Conservation (phyloP, 768 basidiomycete species). For the Ramaria rubella region DNA sequence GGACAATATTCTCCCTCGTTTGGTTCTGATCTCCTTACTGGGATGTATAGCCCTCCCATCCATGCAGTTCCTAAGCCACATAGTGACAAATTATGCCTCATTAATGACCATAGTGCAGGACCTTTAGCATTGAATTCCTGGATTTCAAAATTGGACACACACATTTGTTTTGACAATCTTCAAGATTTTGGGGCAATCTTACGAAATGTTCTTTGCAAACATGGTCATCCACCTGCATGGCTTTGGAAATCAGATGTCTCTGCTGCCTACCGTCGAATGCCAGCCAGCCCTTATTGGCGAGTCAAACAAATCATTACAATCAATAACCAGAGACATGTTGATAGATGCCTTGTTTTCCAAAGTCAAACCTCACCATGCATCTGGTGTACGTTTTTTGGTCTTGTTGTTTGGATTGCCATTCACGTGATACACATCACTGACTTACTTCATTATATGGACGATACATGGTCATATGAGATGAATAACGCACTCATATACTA, state of each 20-base stretch:
- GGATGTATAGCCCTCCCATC: slow-evolving; percentile 26
- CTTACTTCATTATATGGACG: slow-evolving; percentile 26
- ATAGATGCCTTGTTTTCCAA: slow-evolving; percentile 30
- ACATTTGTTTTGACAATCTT: slow-evolving; percentile 17
- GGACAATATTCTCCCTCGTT: slow-evolving; percentile 22
- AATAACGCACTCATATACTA: slow-evolving; percentile 21
- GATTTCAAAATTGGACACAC: slow-evolving; percentile 13
- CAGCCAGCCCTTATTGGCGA: slow-evolving; percentile 35
- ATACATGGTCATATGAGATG: slow-evolving; percentile 12
- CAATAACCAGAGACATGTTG: slow-evolving; percentile 24
- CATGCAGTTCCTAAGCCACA: slow-evolving; percentile 25
- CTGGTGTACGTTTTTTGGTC: slow-evolving; percentile 27
- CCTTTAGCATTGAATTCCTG: slow-evolving; percentile 25
- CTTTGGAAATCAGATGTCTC: too few species aligned
- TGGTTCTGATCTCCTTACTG: slow-evolving; percentile 19
- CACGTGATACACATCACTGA: slow-evolving; percentile 13
- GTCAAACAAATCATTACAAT: slow-evolving; percentile 31
- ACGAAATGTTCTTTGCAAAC: slow-evolving; percentile 15
- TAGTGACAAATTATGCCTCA: slow-evolving; percentile 21
- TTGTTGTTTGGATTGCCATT: slow-evolving; percentile 34
- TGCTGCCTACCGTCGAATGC: slow-evolving; percentile 31
- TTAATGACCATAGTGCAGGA: slow-evolving; percentile 28
- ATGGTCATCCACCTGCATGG: too few species aligned
- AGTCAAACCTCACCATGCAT: slow-evolving; percentile 19
- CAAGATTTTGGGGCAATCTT: slow-evolving; percentile 18